Evolutionary conservation across 1,284 basidiomycete genomes (phyloP), one percentile per base, ranked within the genome.

Genomic region (Singerocomus inundabilis): DNA sequence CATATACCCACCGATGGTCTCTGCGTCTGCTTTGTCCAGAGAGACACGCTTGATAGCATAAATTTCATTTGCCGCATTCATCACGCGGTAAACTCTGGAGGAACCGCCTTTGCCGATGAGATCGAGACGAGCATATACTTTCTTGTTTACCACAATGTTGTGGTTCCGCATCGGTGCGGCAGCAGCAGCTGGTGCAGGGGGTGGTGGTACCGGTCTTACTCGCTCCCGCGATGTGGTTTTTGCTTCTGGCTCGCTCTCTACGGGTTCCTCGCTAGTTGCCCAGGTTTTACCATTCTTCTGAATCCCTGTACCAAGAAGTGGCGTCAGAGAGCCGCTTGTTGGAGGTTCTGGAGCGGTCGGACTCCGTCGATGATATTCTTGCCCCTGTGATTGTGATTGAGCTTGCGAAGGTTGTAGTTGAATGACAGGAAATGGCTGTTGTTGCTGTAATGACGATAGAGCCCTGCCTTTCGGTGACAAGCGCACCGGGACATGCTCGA

Each of bases 61-160:
- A 35, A 96, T 77, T 60, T 89, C 85, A 63, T 88, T 88, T 43
- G 77, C 73, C 24, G 78, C 74, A 61, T 82, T 88, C 63, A 95
- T 79, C 11, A 95, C 93, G 26, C 91, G 88, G 68, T 87, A 97
- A 18, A 97, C 94, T 46, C 91, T 87, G n/a, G 93, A 96, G 9
- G 92, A 89, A 0, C 94, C 94, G 34, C 94, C 94, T 63, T 88
- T 91, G 34, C 94, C 94, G 47, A 98, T 84, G 66, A 93, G 73
- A 56, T 94, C 91, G 1, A 95, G 76, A 1, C 91, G 84, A 21
- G 85, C 83, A 57, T 96, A 97, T 0, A 77, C 70, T 59, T 84
- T 85, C 62, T 84, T 88, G 71, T 96, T 96, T 24, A 72, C 72
- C 30, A 70, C 63, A 49, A 72, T 60, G 50, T 68, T 68, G 54